Evolutionary conservation across 1,284 basidiomycete genomes (phyloP).

Genomic region (Termitomyces sp.): DNA sequence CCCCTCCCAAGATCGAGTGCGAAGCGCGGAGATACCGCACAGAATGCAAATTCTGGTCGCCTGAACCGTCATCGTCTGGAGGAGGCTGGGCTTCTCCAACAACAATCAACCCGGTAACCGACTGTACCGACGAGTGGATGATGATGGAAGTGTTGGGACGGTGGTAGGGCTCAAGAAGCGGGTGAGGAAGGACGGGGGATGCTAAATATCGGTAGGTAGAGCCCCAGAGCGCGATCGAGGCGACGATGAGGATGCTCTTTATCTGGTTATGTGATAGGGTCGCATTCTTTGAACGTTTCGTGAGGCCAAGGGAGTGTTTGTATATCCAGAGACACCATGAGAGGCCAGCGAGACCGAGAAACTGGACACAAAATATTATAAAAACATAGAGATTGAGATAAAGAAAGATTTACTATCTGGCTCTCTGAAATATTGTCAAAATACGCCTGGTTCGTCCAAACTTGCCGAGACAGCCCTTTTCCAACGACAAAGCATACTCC

Average conservation of each 20-base stretch:
- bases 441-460: constrained; percentile 22
- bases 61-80: constrained; percentile 25
- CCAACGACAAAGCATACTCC: constrained; percentile 17
- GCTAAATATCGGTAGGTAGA: constrained; percentile 34
- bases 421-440: constrained; percentile 28
- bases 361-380: constrained; percentile 21
- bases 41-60: constrained; percentile 38
- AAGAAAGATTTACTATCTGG: constrained; percentile 24
- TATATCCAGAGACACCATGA: constrained; percentile 28
- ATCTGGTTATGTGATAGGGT: constrained; percentile 20
- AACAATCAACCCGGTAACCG: constrained; percentile 72
- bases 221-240: constrained; percentile 34
- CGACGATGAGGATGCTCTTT: constrained; percentile 30
- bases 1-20: constrained; percentile 84
- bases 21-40: constrained; percentile 82
- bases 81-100: constrained; percentile 67
- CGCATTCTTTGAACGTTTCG: constrained; percentile 8
- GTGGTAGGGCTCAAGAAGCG: constrained; percentile 46
- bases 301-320: constrained; percentile 12
- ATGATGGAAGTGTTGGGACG: constrained; percentile 54
- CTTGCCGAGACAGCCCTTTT: constrained; percentile 17
- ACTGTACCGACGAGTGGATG: constrained; percentile 66
- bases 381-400: background rate
- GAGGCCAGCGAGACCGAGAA: constrained; percentile 29
- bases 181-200: constrained; percentile 54